These are phyloP conservation scores for Medicago lupulina DNA, from an alignment of 306 rosid genomes.

Conservation along the genomic window DNA sequence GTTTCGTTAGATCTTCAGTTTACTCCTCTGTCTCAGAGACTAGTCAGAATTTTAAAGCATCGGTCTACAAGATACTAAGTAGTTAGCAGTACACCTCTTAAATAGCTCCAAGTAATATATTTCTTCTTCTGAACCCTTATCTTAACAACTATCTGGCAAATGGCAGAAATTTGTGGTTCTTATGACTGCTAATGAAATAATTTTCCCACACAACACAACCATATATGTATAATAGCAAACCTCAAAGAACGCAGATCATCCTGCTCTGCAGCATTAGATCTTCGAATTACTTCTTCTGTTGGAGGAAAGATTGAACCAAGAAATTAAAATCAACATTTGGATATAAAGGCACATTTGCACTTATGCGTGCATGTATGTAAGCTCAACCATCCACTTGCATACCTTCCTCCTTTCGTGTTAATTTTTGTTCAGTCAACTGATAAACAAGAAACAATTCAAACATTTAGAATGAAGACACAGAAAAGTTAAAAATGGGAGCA, in stretches of 20 bases:
- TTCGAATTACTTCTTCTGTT: constrained; percentile 86
- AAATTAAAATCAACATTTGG: constrained; percentile 34
- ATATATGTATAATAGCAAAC: constrained; percentile 50
- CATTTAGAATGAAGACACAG: constrained; percentile 28
- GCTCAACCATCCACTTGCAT: constrained; percentile 11
- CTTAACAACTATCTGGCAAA: not conserved
- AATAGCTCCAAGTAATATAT: not conserved
- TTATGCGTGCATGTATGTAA: not conserved
- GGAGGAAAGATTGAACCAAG: constrained; percentile 45
- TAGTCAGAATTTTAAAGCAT: not conserved
- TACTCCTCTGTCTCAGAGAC: not conserved
- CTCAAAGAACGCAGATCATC: constrained; percentile 61
- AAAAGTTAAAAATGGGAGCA: constrained; percentile 13
- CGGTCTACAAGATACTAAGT: not conserved
- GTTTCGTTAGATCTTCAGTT: not conserved
- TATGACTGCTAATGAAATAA: constrained; percentile 12
- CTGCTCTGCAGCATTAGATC: constrained; percentile 70
- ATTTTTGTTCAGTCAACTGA: constrained; percentile 76
- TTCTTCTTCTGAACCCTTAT: not conserved
- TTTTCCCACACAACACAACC: not conserved
- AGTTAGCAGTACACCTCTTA: not conserved
- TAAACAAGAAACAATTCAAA: constrained; percentile 30
- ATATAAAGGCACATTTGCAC: constrained; percentile 16
- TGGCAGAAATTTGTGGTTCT: not conserved
- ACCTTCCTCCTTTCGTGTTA: constrained; percentile 89